These are phyloP conservation scores for Handroanthus guayacan DNA, from an alignment of 257 asterid genomes.

Conservation along the genomic window DNA sequence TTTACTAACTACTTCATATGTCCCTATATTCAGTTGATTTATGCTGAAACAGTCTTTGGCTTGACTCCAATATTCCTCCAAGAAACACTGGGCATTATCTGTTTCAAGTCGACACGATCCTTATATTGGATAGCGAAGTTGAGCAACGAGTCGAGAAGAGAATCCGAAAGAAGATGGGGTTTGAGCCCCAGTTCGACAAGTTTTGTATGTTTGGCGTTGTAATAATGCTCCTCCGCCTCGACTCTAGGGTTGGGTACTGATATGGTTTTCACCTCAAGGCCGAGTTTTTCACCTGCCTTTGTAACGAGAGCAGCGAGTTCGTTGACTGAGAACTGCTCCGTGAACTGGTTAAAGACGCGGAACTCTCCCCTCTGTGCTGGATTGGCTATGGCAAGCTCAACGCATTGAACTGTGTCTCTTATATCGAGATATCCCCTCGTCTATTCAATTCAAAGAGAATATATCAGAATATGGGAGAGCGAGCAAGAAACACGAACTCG, in stretches of 20 bases:
- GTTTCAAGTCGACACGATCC: conserved; percentile 83
- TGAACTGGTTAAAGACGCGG: conserved; percentile 93
- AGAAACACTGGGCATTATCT: conserved; percentile 94
- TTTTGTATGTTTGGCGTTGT: conserved; percentile 93
- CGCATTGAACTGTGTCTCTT: conserved; percentile 95
- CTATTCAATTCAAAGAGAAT: conserved; percentile 46
- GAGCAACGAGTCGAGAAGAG: conserved; percentile 93
- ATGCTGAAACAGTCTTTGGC: conserved; percentile 78
- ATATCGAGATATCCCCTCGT: conserved; percentile 96
- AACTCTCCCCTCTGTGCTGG: conserved; percentile 92
- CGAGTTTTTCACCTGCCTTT: conserved; percentile 85
- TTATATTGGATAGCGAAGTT: conserved; percentile 75
- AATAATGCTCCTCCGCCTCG: conserved; percentile 97
- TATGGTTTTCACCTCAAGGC: conserved; percentile 72
- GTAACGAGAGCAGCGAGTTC: conserved; percentile 87
- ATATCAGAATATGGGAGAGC: conserved; percentile 4
- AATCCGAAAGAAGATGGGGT: conserved; percentile 92
- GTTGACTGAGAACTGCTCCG: conserved; percentile 96
- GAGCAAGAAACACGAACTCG: neutral
- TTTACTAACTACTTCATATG: neutral
- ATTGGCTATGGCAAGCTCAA: conserved; percentile 92
- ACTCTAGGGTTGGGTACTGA: conserved; percentile 96
- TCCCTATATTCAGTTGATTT: conserved; percentile 18
- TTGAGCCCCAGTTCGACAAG: conserved; percentile 83
- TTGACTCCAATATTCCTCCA: conserved; percentile 87